Conservation (phyloP, 2,329 filamentous ascomycete species). For the Arachnomyces sp. region DNA sequence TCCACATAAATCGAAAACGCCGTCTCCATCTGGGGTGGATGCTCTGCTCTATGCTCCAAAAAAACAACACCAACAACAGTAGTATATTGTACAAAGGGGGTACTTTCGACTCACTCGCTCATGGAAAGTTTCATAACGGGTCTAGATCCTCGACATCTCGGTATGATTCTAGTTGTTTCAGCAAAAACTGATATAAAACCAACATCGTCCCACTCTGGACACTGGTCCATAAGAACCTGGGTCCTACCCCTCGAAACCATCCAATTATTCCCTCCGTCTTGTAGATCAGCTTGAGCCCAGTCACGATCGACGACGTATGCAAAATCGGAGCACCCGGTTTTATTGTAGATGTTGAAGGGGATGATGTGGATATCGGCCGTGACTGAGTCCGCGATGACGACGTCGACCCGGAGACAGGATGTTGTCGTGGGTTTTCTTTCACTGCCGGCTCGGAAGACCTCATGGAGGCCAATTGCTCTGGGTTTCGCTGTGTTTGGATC, state of each 20-base stretch:
- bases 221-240: constrained; percentile 90
- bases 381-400: constrained; percentile 42
- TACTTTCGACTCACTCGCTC: background rate
- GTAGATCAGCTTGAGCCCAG: constrained; percentile 80
- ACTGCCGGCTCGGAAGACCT: constrained; percentile 16
- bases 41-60: too few species aligned
- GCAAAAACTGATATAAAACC: constrained; percentile 82
- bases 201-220: constrained; percentile 96
- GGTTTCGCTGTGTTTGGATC: constrained; percentile 82
- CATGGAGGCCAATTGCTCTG: constrained; percentile 29
- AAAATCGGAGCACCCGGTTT: constrained; percentile 71
- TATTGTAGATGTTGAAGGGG: constrained; percentile 73
- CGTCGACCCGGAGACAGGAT: constrained; percentile 9
- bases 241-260: constrained; percentile 91
- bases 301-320: constrained; percentile 82
- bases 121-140: constrained; percentile 10
- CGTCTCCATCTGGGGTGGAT: too few species aligned
- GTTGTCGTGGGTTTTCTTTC: constrained; percentile 24
- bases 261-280: constrained; percentile 78
- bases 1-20: too few species aligned
- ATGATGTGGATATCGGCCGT: constrained; percentile 79
- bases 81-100: constrained; percentile 5
- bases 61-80: too few species aligned
- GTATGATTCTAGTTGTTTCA: constrained; percentile 65
- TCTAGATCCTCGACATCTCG: constrained; percentile 20